Conservation (phyloP, 495 filamentous ascomycete genomes). For the Penicillium paradoxum region DNA sequence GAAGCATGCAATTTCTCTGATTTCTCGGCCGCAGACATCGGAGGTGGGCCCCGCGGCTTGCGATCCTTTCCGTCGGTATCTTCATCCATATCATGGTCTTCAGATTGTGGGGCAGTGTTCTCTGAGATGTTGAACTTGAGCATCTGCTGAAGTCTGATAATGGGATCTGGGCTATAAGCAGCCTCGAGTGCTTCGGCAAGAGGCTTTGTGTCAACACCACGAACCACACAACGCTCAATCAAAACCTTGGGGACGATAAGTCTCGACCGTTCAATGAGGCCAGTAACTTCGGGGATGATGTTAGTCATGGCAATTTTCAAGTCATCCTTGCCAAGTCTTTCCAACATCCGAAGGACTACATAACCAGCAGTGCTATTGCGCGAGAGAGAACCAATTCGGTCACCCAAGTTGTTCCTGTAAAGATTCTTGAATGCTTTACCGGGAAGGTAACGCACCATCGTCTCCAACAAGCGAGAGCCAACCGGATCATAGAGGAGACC, state of each 20-base stretch:
- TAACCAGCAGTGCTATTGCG: slow-evolving; percentile 88
- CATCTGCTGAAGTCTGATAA: slow-evolving; percentile 51
- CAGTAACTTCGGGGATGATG: slow-evolving; percentile 62
- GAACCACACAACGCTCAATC: slow-evolving; percentile 74
- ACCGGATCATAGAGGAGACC: slow-evolving; percentile 82
- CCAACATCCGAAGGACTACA: slow-evolving; percentile 71
- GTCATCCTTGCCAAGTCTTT: slow-evolving; percentile 79
- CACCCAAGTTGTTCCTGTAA: slow-evolving; percentile 67
- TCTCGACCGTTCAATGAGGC: slow-evolving; percentile 66
- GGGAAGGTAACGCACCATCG: slow-evolving; percentile 70
- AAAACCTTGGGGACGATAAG: slow-evolving; percentile 73
- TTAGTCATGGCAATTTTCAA: slow-evolving; percentile 61
- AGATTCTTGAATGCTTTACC: slow-evolving; percentile 86
- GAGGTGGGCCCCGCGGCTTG: slow-evolving; percentile 18
- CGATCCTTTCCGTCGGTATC: slow-evolving; percentile 27
- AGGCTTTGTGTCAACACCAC: slow-evolving; percentile 54
- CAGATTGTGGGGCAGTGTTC: slow-evolving; percentile 1
- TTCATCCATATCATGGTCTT: slow-evolving; percentile 28
- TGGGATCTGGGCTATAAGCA: slow-evolving; percentile 53
- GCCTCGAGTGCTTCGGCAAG: slow-evolving; percentile 57
- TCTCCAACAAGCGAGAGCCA: slow-evolving; percentile 84
- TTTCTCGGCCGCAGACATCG: slow-evolving; percentile 1
- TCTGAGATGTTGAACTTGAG: slow-evolving; percentile 46
- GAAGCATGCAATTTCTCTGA: slow-evolving; percentile 58
- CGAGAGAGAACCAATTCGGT: slow-evolving; percentile 68